These are phyloP conservation scores for Colletotrichum tamarilloi DNA, from an alignment of 2,329 filamentous ascomycete species.

Conservation along the genomic window DNA sequence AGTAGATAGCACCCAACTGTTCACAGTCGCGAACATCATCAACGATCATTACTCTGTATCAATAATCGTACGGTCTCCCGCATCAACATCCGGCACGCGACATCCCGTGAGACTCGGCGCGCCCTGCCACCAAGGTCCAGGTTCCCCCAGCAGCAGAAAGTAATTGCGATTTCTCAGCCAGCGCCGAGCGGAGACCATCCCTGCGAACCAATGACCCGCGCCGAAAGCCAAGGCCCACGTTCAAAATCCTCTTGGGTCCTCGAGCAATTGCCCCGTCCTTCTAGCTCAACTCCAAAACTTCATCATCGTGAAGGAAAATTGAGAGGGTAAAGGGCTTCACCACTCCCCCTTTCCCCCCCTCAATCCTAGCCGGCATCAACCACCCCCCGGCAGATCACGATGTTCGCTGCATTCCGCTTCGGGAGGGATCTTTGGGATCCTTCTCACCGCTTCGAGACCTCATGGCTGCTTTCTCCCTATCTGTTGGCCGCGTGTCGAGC, in stretches of 20 bases:
- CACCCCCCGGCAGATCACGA: slow-evolving; percentile 22
- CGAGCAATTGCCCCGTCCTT: slow-evolving; percentile 4
- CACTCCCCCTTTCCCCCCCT: not conserved
- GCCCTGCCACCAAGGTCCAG: not conserved
- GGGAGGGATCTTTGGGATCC: slow-evolving; percentile 61
- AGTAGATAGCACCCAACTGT: not conserved
- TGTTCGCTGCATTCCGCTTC: slow-evolving; percentile 49
- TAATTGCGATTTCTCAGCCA: slow-evolving; percentile 21
- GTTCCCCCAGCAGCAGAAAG: slow-evolving; percentile 14
- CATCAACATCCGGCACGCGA: slow-evolving; percentile 10
- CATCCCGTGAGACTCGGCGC: slow-evolving; percentile 4
- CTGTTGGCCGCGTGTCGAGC: slow-evolving; percentile 69
- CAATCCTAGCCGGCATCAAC: not conserved
- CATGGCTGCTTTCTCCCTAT: slow-evolving; percentile 80
- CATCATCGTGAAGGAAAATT: slow-evolving; percentile 26
- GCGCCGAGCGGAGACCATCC: slow-evolving; percentile 9
- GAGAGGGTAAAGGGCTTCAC: not conserved
- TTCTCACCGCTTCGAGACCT: slow-evolving; percentile 79
- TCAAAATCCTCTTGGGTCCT: slow-evolving; percentile 28
- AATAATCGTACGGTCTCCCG: not conserved
- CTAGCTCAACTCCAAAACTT: slow-evolving; percentile 32
- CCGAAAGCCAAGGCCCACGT: slow-evolving; percentile 25
- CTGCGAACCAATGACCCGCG: slow-evolving; percentile 23
- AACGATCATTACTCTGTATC: not conserved
- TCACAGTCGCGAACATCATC: not conserved